Evolutionary conservation across 225 moss, liverwort and hornwort genomes (phyloP).

Genomic region (Pleurozium schreberi): DNA sequence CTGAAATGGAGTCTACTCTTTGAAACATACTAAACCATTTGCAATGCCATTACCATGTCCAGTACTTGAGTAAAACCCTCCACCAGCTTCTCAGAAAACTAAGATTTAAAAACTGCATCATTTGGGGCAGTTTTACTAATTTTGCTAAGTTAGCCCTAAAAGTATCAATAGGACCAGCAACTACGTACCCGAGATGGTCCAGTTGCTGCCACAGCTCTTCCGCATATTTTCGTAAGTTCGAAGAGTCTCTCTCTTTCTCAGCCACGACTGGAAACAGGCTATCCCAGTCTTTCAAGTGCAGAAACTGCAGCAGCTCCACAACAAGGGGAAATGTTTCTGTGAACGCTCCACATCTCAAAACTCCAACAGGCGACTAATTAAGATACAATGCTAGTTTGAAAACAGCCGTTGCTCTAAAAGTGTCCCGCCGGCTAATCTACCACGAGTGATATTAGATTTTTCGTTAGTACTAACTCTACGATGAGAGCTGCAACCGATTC

Average conservation of each 20-base stretch:
- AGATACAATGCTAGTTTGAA: not conserved
- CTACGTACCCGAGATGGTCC: slow-evolving; percentile 46
- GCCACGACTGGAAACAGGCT: slow-evolving; percentile 26
- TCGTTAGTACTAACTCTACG: not conserved
- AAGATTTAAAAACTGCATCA: not conserved
- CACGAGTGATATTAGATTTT: not conserved
- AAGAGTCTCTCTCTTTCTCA: slow-evolving; percentile 34
- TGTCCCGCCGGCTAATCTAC: not conserved
- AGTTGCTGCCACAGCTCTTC: slow-evolving; percentile 56
- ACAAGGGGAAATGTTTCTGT: not conserved
- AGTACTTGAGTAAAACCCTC: not conserved
- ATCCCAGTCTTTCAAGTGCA: slow-evolving; percentile 41
- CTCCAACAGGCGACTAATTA: not conserved
- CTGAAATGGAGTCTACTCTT: not conserved
- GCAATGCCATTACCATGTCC: not conserved
- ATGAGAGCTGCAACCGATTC: not conserved
- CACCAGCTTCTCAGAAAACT: not conserved
- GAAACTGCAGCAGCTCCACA: slow-evolving; percentile 21
- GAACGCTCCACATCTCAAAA: not conserved
- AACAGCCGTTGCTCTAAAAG: not conserved
- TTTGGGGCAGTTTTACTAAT: not conserved
- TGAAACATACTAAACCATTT: not conserved
- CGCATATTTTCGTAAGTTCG: slow-evolving; percentile 10
- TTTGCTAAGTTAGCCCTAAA: not conserved
- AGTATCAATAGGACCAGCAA: not conserved